Percentiles rank a stretch among this genome's conserved stretches.
Evolutionary conservation across 768 basidiomycete species (phyloP).

Genomic region (Lactarius vividus): DNA sequence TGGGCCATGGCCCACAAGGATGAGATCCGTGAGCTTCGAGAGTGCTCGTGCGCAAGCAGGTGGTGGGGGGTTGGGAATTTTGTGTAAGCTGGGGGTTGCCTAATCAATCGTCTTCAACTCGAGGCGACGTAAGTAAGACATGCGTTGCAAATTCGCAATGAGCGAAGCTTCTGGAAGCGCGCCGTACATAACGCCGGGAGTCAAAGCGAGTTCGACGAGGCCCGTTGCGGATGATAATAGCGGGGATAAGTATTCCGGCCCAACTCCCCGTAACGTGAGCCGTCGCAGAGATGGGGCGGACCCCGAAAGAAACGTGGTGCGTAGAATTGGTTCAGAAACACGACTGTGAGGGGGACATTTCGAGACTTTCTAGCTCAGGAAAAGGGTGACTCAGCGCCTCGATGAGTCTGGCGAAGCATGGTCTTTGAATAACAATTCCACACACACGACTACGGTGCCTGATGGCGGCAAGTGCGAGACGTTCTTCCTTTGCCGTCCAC

Average conservation of each 20-base stretch:
- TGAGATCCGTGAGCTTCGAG: not conserved
- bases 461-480: not conserved
- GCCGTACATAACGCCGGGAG: too few relatives aligned
- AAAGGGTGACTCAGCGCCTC: not conserved
- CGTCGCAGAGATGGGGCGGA: not conserved
- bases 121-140: slow-evolving; percentile 1
- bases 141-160: not conserved
- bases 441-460: not conserved
- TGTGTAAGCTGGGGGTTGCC: too few relatives aligned
- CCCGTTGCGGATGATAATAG: slow-evolving; percentile 1
- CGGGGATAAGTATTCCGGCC: not conserved
- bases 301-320: not conserved
- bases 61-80: too few relatives aligned
- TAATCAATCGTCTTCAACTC: not conserved
- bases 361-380: slow-evolving; percentile 7
- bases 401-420: not conserved
- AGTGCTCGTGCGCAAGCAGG: not conserved
- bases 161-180: not conserved
- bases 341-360: not conserved
- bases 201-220: not conserved
- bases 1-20: not conserved
- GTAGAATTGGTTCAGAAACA: not conserved
- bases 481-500: too few relatives aligned
- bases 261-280: not conserved
- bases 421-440: not conserved